phyloP scores from a whole-genome alignment of 257 asterid species.

The Rubia yunnanensis region DNA sequence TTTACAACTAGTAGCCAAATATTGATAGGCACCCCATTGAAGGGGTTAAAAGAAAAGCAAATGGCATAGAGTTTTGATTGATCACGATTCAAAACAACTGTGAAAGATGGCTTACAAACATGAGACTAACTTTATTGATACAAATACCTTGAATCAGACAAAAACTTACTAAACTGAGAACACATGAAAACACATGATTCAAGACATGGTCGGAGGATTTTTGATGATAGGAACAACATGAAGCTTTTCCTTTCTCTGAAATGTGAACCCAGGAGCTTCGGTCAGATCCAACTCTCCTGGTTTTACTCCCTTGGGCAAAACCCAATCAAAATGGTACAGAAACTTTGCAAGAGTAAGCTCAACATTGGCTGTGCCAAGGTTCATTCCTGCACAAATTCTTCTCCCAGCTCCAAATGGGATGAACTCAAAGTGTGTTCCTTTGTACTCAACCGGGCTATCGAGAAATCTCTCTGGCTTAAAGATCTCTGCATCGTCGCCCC shows the following conservation, averaged over 20 bases:
- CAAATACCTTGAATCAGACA: no score
- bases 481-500: conserved; percentile 1
- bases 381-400: conserved; percentile 5
- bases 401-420: conserved; percentile 12
- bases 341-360: not conserved
- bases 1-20: no score
- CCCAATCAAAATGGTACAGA: conserved; percentile 3
- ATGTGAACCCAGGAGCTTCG: not conserved
- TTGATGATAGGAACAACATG: not conserved
- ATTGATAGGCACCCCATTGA: no score
- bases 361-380: not conserved
- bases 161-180: no score
- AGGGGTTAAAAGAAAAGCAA: no score
- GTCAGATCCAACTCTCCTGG: not conserved
- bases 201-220: not conserved
- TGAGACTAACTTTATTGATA: no score
- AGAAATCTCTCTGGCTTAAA: conserved; percentile 14
- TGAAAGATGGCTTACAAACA: not conserved
- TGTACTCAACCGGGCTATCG: not conserved
- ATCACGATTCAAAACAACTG: not conserved
- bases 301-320: not conserved
- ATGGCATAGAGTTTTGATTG: not conserved
- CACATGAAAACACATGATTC: not conserved
- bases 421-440: not conserved
- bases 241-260: not conserved